Base-by-base conservation (phyloP, 1,284 basidiomycete species). In the Taiwanofungus camphoratus region DNA sequence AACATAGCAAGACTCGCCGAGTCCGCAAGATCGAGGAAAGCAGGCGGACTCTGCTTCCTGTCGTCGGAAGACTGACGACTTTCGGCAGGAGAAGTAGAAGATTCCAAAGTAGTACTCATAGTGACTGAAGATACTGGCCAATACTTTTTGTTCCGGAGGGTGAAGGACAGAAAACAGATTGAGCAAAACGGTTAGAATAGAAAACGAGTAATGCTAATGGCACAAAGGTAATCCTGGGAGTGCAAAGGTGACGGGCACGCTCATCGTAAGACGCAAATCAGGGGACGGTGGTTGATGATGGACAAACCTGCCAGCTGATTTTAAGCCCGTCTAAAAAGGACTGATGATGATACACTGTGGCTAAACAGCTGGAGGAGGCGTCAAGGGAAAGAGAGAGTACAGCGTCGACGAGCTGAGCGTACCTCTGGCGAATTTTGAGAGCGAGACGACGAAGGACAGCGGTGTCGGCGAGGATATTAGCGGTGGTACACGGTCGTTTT, bases 11-110 rank as follows among this genome's bases (percentile, higher is more conserved):
- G 37, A 76, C 86, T 57, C 65, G 90, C 88, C 56, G 88, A 90
- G 68, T 92, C 89, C 44, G 88, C 88, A 52, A 92, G 77, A 71
- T 92, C 88, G 63, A 92, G 72, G 66, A 92, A 92, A 48, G 89
- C 88, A 51, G 88, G 87, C 12, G 88, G 87, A 65, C 82, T 87
- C 59, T 86, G 83, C 70, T 86, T 88, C 62, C 80, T 73, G 52
- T 80, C 82, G 58, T 80, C 80, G 46, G 74, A 68, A 60, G 74
- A 55, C 60, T 75, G 66, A 61, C 70, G 73, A 77, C 77, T 76
- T 79, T 85, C 77, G 74, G 68, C 75, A 71, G 78, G 74, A 63
- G 74, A 68, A 69, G 68, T 82, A 77, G 76, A 73, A 63, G 75
- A 73, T 69, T 85, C 77, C 71, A 76, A 67, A 66, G 70, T 66